Evolutionary conservation across 2,329 filamentous ascomycete species (phyloP).

Genomic region (Triangularia verruculosa): DNA sequence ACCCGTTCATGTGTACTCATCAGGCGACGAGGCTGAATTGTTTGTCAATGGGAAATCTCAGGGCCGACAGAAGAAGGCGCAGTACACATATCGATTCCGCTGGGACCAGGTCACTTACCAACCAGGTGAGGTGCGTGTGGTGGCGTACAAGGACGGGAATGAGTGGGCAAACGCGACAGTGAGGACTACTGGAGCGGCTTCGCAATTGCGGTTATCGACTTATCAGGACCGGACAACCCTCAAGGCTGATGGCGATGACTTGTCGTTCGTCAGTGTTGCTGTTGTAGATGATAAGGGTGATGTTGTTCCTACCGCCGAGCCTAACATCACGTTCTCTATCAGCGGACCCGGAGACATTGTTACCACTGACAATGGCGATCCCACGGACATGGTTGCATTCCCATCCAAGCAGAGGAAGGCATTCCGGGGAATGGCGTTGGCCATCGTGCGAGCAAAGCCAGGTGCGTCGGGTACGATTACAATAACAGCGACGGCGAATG

Average conservation of each 20-base stretch:
- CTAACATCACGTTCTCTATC: constrained; percentile 44
- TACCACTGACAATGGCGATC: constrained; percentile 51
- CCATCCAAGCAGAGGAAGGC: constrained; percentile 39
- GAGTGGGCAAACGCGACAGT: constrained; percentile 45
- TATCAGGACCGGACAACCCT: constrained; percentile 39
- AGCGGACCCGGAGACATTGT: constrained; percentile 44
- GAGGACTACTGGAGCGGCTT: constrained; percentile 41
- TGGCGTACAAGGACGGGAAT: constrained; percentile 46
- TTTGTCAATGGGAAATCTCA: constrained; percentile 50
- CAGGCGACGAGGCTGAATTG: constrained; percentile 52
- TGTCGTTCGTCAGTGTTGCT: constrained; percentile 45
- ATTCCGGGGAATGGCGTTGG: constrained; percentile 41
- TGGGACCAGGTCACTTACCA: constrained; percentile 51
- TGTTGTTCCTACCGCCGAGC: constrained; percentile 42
- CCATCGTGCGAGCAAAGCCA: constrained; percentile 36
- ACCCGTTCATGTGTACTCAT: constrained; percentile 53
- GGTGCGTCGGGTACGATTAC: constrained; percentile 26
- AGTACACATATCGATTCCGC: constrained; percentile 47
- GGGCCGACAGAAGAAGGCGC: constrained; percentile 38
- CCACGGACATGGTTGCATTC: constrained; percentile 43
- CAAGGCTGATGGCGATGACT: constrained; percentile 41
- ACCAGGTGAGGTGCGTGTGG: constrained; percentile 46
- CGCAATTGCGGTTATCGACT: constrained; percentile 38
- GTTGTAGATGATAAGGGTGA: constrained; percentile 45
- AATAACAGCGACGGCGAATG: constrained; percentile 21